These are phyloP conservation scores for Sporisorium graminicola DNA, from an alignment of 1,284 basidiomycete species.

Conservation along the genomic window DNA sequence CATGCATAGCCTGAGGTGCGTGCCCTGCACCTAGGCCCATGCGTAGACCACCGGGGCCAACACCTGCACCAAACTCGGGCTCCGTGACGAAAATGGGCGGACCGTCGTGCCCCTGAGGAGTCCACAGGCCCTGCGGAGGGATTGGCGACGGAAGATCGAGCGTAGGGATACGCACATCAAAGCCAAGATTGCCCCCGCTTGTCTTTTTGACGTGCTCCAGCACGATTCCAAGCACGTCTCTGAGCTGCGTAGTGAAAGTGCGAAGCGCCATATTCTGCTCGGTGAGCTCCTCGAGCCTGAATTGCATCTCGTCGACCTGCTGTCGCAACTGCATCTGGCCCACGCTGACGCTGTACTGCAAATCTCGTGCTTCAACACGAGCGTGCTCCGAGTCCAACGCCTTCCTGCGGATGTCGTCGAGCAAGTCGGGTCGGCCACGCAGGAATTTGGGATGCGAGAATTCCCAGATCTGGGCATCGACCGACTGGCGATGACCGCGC, in stretches of 20 bases:
- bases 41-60: slow-evolving; percentile 26
- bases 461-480: slow-evolving; percentile 86
- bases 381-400: slow-evolving; percentile 71
- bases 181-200: slow-evolving; percentile 56
- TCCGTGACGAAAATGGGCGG: slow-evolving; percentile 63
- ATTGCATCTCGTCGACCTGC: slow-evolving; percentile 62
- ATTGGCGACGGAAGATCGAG: slow-evolving; percentile 54
- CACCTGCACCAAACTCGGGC: slow-evolving; percentile 45
- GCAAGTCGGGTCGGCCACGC: slow-evolving; percentile 81
- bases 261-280: slow-evolving; percentile 59
- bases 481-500: slow-evolving; percentile 79
- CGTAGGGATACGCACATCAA: slow-evolving; percentile 50
- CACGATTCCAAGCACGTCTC: slow-evolving; percentile 49
- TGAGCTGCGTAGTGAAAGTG: slow-evolving; percentile 44
- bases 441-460: slow-evolving; percentile 89
- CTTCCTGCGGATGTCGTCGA: slow-evolving; percentile 87
- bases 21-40: slow-evolving; percentile 26
- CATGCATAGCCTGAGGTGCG: slow-evolving; percentile 23
- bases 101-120: slow-evolving; percentile 55
- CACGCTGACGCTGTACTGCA: slow-evolving; percentile 62
- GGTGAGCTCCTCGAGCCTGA: slow-evolving; percentile 55
- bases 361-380: slow-evolving; percentile 56
- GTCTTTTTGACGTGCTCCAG: slow-evolving; percentile 56
- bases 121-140: slow-evolving; percentile 50
- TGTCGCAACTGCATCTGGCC: slow-evolving; percentile 62